Evolutionary conservation across 176 grass and related monocot genomes (phyloP).

Genomic region (Bromus sterilis): DNA sequence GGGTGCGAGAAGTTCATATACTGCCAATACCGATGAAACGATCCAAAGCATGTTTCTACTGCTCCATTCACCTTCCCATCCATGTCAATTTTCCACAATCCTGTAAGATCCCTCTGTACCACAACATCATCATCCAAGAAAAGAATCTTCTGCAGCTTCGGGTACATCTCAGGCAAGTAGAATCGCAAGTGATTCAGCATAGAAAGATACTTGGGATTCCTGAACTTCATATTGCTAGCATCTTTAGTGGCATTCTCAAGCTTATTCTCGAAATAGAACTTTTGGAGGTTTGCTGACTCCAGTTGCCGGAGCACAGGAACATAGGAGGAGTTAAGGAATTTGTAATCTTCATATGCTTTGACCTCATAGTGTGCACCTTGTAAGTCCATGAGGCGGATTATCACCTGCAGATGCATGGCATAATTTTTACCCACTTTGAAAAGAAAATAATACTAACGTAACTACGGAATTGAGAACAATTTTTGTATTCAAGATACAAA

Average conservation of each 20-base stretch:
- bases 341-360: conserved; percentile 90
- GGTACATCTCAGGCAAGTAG: conserved; percentile 98
- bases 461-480: neutral
- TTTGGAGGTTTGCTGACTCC: conserved; percentile 87
- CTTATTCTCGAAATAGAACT: conserved; percentile 99
- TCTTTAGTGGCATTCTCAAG: conserved; percentile 99
- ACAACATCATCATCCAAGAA: conserved; percentile 98
- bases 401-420: conserved; percentile 38
- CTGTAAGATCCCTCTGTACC: conserved; percentile 85
- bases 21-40: conserved; percentile 90
- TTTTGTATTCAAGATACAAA: neutral
- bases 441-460: conserved; percentile 9
- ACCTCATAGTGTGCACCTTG: conserved; percentile 85
- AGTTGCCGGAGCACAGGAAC: conserved; percentile 95
- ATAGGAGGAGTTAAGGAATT: conserved; percentile 95
- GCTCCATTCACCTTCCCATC: conserved; percentile 98
- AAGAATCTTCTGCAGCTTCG: conserved; percentile 78
- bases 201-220: conserved; percentile 95
- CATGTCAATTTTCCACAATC: conserved; percentile 95
- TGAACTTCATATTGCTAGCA: conserved; percentile 99
- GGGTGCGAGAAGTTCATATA: conserved; percentile 99
- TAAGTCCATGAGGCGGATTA: conserved; percentile 73
- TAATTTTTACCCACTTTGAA: neutral
- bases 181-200: conserved; percentile 96
- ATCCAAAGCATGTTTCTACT: conserved; percentile 97